A percentile compares a stretch with the other conserved stretches of the same genome.
phyloP scores from a whole-genome alignment of 73 alveolate species.

The Durusdinium trenchii region DNA sequence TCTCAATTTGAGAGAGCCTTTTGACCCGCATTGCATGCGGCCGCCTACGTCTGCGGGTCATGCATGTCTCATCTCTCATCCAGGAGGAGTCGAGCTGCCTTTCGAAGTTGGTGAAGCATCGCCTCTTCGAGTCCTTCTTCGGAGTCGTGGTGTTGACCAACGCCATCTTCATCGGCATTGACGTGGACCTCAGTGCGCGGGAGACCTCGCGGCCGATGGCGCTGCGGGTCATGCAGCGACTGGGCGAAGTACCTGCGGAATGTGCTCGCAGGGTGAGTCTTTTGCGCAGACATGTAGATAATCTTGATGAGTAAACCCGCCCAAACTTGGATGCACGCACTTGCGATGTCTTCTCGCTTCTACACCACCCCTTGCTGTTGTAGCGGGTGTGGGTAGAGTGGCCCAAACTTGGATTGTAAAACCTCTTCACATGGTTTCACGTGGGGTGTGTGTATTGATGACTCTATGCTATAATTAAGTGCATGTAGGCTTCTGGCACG shows the following conservation, averaged over 20 bases:
- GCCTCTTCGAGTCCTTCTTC: constrained; percentile 45
- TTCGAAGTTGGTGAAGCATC: neutral
- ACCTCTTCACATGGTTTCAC: too few relatives aligned
- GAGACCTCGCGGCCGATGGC: neutral
- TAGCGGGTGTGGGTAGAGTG: too few relatives aligned
- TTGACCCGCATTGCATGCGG: too few relatives aligned
- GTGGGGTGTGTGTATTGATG: too few relatives aligned
- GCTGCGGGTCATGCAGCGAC: neutral
- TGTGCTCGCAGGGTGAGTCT: too few relatives aligned
- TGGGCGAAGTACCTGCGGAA: neutral
- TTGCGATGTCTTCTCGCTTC: too few relatives aligned
- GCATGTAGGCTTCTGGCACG: too few relatives aligned
- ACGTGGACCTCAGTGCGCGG: neutral
- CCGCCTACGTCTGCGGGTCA: neutral
- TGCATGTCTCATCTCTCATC: neutral
- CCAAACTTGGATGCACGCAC: too few relatives aligned
- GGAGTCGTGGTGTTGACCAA: constrained; percentile 53
- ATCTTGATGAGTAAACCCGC: neutral
- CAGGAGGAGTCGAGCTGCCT: neutral
- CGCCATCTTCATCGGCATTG: constrained; percentile 54
- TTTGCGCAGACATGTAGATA: neutral
- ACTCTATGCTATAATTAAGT: too few relatives aligned
- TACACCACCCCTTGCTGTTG: too few relatives aligned
- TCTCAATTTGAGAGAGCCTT: too few relatives aligned
- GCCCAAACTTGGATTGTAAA: too few relatives aligned